These are phyloP conservation scores for Hymenoscyphus albidus DNA, from an alignment of 2,329 filamentous ascomycete genomes.

Conservation along the genomic window DNA sequence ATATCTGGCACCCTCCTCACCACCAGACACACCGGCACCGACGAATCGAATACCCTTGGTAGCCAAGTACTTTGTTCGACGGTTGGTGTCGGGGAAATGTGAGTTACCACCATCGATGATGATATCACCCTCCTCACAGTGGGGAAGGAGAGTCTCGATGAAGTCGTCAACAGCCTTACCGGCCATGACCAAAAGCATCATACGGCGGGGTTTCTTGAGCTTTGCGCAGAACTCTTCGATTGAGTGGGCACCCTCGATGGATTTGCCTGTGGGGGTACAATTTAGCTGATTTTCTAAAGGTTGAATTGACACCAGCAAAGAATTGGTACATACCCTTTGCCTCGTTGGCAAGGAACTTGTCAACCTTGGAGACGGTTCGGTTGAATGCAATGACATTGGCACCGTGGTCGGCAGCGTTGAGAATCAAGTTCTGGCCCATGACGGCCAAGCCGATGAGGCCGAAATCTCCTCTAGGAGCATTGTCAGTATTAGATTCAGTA, in stretches of 20 bases:
- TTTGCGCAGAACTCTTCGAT: slow-evolving; percentile 93
- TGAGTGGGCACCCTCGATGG: slow-evolving; percentile 87
- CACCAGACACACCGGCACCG: slow-evolving; percentile 95
- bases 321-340: slow-evolving; percentile 60
- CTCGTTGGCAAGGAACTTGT: slow-evolving; percentile 86
- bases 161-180: slow-evolving; percentile 97
- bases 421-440: slow-evolving; percentile 85
- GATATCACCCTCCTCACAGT: slow-evolving; percentile 84
- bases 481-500: slow-evolving; percentile 24
- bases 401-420: slow-evolving; percentile 85
- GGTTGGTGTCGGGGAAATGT: slow-evolving; percentile 98
- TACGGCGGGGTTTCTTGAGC: slow-evolving; percentile 92
- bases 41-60: slow-evolving; percentile 92
- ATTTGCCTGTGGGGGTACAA: slow-evolving; percentile 60
- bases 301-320: background rate
- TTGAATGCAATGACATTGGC: slow-evolving; percentile 99
- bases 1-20: slow-evolving; percentile 98
- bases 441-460: slow-evolving; percentile 90
- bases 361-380: slow-evolving; percentile 97
- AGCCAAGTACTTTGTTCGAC: slow-evolving; percentile 83
- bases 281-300: slow-evolving; percentile 12
- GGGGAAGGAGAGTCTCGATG: slow-evolving; percentile 89
- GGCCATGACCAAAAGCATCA: slow-evolving; percentile 99
- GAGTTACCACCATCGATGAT: slow-evolving; percentile 99
- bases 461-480: slow-evolving; percentile 59